Conservation (phyloP, 176 grass and related monocot species). For the sorghum (Sorghum bicolor) region Sorghum_bicolor_NCBIv3 NC_012877.2:52074001-52074500, state of each 20-base stretch:
- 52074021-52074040: not conserved
- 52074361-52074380: not conserved
- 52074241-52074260: not conserved
- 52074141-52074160: not conserved
- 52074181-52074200: not conserved
- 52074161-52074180: not conserved
- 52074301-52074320: not conserved
- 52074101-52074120: not conserved
- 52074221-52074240: not conserved
- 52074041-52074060: not conserved
- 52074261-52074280: not conserved
- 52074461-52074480: not conserved
- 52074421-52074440: not conserved
- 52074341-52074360: not conserved
- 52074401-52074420: not conserved
- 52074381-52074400: not conserved
- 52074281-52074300: not conserved
- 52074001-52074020: not conserved
- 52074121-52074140: not conserved
- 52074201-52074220: not conserved
- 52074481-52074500: not conserved
- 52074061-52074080: not conserved
- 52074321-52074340: not conserved
- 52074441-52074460: not conserved
- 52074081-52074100: not conserved